Base-by-base conservation (phyloP, 2,329 filamentous ascomycete genomes). In the Aspergillus floridensis region DNA sequence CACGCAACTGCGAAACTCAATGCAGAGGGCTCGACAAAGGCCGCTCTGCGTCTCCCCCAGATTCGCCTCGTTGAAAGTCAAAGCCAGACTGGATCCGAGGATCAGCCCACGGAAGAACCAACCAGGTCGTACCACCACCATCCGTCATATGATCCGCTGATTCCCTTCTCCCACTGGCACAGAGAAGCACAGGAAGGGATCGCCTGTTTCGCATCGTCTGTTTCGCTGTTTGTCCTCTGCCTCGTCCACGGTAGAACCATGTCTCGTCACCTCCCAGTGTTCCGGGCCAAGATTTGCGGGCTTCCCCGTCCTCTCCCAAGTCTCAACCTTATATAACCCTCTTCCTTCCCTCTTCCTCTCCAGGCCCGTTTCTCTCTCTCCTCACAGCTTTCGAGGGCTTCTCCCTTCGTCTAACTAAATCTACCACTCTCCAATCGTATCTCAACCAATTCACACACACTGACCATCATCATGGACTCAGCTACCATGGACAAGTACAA, bases 401-500 rank as follows among this genome's bases (percentile, higher is more conserved):
- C 38, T 8, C 16, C 38, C 38, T 44, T 44, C 38, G 38, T 49
- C 26, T 10, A 4, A 29, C 50, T 35, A 21, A 21, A 24, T 35
- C 21, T 41, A 52, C 29, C 38, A 52, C 21, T 11, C 22, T 41
- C 31, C 19, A 11, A 52, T 32, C 29, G 14, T 22, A 10, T 35
- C 19, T 29, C 26, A 29, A 52, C 31, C n/a, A 41, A 46, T 6
- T 29, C 38, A 32, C 8, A 29, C 41, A 16, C 24, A 49, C 21
- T 49, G 48, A 29, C 48, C 6, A 5, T 26, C 22, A 54, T 31
- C 26, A 19, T 29, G 41, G 35, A 38, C 12, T 16, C 38, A 7
- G 53, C 12, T 41, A 31, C 41, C 53, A 55, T 69, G 56, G 54
- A 68, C 59, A 68, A 65, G 24, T 66, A 70, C 65, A 69, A 68